Evolutionary conservation across 108 stramenopile species (phyloP).

Genomic region (Cyclotella atomus): DNA sequence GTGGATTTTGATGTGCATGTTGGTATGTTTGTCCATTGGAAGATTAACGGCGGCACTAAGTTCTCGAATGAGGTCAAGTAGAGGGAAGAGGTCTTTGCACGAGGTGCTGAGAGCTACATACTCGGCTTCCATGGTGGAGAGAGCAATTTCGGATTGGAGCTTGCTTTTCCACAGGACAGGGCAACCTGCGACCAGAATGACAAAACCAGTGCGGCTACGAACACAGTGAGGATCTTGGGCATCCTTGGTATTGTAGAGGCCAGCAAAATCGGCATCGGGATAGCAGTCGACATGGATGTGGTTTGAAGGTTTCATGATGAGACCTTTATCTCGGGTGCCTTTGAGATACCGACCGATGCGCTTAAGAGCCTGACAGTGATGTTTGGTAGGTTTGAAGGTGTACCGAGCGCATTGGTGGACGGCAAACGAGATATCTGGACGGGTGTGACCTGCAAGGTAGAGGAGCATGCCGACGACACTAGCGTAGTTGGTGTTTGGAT

Average conservation of each 20-base stretch:
- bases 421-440: neutral
- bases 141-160: neutral
- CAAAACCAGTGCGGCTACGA: neutral
- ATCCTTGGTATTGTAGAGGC: no score
- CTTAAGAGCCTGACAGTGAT: neutral
- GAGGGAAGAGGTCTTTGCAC: no score
- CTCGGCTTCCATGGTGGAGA: no score
- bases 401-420: no score
- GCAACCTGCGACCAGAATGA: neutral
- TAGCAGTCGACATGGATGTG: slow-evolving; percentile 3
- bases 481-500: neutral
- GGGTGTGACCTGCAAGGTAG: neutral
- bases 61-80: no score
- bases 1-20: no score
- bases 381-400: neutral
- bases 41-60: no score
- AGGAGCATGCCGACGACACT: neutral
- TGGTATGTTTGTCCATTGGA: no score
- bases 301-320: neutral
- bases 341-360: neutral
- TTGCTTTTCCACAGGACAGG: neutral
- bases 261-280: no score
- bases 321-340: neutral
- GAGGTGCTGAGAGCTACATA: no score
- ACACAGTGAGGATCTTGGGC: no score